Percentiles rank a stretch among this genome's conserved stretches.
phyloP scores from a whole-genome alignment of 2,329 filamentous ascomycete species.

The Claviceps pazoutovae region DNA sequence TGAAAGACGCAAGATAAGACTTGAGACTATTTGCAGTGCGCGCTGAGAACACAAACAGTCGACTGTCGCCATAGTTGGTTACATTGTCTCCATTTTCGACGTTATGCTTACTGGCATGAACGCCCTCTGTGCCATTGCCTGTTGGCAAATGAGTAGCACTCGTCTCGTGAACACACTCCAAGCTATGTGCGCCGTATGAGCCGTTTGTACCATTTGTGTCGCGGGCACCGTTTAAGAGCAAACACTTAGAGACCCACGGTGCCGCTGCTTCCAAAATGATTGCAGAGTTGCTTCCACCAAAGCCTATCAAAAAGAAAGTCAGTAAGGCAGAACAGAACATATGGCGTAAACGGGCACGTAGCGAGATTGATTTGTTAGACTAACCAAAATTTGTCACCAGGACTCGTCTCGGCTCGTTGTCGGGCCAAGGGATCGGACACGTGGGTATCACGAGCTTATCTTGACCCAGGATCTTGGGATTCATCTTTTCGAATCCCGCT shows the following conservation, averaged over 20 bases:
- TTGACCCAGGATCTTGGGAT: slow-evolving; percentile 5
- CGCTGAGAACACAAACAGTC: slow-evolving; percentile 8
- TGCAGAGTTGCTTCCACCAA: slow-evolving; percentile 13
- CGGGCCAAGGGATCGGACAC: slow-evolving; percentile 11
- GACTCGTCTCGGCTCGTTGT: slow-evolving; percentile 7
- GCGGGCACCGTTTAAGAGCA: background rate
- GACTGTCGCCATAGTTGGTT: slow-evolving; percentile 1
- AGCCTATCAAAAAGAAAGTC: background rate
- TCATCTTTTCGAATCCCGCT: slow-evolving; percentile 13
- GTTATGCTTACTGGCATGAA: background rate
- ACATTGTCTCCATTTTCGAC: background rate
- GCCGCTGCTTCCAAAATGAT: slow-evolving; percentile 7
- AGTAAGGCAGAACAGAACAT: background rate
- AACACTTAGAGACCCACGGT: background rate
- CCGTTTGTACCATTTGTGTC: background rate
- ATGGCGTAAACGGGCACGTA: background rate
- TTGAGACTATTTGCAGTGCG: slow-evolving; percentile 8
- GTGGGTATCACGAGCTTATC: slow-evolving; percentile 6
- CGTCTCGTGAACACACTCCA: background rate
- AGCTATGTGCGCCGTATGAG: background rate
- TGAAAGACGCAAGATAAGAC: slow-evolving; percentile 11
- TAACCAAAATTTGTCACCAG: slow-evolving; percentile 14
- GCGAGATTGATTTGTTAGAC: background rate
- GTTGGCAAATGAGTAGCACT: background rate
- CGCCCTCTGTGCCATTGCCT: background rate